Evolutionary conservation across 306 rosid genomes (phyloP).

Genomic region (Inga oerstediana): DNA sequence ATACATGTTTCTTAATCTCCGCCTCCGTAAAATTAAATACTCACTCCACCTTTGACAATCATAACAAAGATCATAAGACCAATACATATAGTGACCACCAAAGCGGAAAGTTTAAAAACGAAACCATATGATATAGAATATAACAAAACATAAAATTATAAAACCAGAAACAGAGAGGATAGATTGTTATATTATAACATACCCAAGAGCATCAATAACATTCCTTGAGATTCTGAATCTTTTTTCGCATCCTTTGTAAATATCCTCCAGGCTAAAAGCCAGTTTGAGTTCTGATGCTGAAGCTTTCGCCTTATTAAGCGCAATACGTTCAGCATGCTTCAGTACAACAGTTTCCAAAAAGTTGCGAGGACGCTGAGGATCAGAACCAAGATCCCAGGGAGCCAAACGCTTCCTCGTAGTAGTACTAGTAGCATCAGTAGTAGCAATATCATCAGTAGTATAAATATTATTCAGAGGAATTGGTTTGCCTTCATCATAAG

Average conservation of each 20-base stretch:
- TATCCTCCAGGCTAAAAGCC: conserved; percentile 64
- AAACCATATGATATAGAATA: not conserved
- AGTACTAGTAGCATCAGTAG: not conserved
- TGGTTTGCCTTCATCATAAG: conserved; percentile 28
- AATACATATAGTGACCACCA: not conserved
- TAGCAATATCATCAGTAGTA: not conserved
- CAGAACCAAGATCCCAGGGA: not conserved
- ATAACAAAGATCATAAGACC: too few relatives aligned
- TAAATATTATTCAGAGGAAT: not conserved
- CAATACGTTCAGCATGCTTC: not conserved
- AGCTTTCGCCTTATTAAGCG: not conserved
- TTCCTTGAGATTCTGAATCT: conserved; percentile 63
- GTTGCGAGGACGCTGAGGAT: not conserved
- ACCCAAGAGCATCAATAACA: conserved; percentile 59
- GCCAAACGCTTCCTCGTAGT: not conserved
- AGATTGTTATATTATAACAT: not conserved
- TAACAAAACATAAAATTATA: not conserved
- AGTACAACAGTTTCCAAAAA: not conserved
- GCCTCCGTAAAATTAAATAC: too few relatives aligned
- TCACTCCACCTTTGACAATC: too few relatives aligned
- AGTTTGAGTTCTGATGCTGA: conserved; percentile 50
- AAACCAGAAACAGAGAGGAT: not conserved
- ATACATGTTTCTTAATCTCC: too few relatives aligned
- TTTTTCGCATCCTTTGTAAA: conserved; percentile 59
- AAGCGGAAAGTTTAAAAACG: not conserved